phyloP scores from a whole-genome alignment of 2,329 filamentous ascomycete genomes.

The Chaetomium strumarium region DNA sequence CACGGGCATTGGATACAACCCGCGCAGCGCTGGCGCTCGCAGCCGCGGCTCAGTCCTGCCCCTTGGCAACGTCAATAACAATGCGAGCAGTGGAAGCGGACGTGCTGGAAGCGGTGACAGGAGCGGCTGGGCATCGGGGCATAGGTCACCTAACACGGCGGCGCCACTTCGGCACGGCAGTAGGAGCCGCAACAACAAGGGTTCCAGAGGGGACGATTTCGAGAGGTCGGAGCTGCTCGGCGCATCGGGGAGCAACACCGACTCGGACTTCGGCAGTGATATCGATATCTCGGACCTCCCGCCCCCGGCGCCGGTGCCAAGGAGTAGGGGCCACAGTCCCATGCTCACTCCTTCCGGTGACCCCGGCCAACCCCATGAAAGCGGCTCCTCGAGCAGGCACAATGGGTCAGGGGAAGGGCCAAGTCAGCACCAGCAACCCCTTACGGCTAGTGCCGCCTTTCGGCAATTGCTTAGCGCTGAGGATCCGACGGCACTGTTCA shows the following conservation, averaged over 20 bases:
- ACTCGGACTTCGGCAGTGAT: constrained; percentile 57
- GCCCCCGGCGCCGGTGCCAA: constrained; percentile 47
- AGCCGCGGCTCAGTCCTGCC: constrained; percentile 51
- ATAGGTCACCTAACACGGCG: constrained; percentile 40
- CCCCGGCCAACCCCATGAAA: constrained; percentile 13
- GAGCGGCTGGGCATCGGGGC: constrained; percentile 48
- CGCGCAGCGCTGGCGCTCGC: constrained; percentile 54
- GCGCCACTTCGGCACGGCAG: constrained; percentile 38
- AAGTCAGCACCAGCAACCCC: constrained; percentile 28
- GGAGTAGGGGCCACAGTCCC: constrained; percentile 34
- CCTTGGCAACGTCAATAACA: constrained; percentile 46
- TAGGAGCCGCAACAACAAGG: constrained; percentile 48
- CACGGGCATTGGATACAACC: constrained; percentile 69
- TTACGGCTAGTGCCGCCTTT: constrained; percentile 72
- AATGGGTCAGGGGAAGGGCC: constrained; percentile 17
- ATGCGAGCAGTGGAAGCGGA: constrained; percentile 6
- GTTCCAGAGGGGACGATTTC: constrained; percentile 39
- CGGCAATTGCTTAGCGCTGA: constrained; percentile 77
- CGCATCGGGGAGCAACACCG: constrained; percentile 40
- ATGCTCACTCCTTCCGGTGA: constrained; percentile 27
- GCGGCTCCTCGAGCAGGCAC: constrained; percentile 20
- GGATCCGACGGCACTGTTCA: constrained; percentile 85
- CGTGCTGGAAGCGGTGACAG: constrained; percentile 24
- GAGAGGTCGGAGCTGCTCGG: constrained; percentile 54
- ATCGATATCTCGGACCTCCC: constrained; percentile 63